Conservation (phyloP, 345 rosid species). For the Corymbia maculata region DNA sequence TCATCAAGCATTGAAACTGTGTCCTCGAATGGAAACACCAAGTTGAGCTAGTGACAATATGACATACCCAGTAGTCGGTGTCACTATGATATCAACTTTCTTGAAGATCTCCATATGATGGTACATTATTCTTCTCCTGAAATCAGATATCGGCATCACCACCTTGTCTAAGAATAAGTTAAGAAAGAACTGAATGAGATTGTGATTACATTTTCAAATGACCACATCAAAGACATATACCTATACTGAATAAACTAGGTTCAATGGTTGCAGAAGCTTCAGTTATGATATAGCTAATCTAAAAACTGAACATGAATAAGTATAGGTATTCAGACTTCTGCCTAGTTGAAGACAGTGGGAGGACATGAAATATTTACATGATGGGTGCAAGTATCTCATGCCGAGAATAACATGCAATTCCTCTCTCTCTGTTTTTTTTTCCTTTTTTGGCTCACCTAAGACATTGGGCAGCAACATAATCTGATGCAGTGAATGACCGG, state of each 20-base stretch:
- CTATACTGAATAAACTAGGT: background rate
- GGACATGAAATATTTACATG: background rate
- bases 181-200: background rate
- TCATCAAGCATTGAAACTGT: background rate
- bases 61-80: constrained; percentile 77
- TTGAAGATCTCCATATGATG: constrained; percentile 77
- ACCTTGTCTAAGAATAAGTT: background rate
- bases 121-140: constrained; percentile 75
- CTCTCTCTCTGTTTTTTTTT: background rate
- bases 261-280: background rate
- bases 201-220: background rate
- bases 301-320: background rate
- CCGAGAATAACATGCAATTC: background rate
- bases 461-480: constrained; percentile 69
- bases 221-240: background rate
- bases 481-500: constrained; percentile 69
- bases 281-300: background rate
- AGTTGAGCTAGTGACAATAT: background rate
- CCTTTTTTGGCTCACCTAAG: constrained; percentile 36
- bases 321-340: background rate
- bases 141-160: background rate
- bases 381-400: background rate
- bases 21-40: background rate
- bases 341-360: background rate
- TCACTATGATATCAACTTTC: constrained; percentile 73